Evolutionary conservation across 768 basidiomycete genomes (phyloP), one percentile per base, ranked within the genome.

Genomic region (Chiua virens): DNA sequence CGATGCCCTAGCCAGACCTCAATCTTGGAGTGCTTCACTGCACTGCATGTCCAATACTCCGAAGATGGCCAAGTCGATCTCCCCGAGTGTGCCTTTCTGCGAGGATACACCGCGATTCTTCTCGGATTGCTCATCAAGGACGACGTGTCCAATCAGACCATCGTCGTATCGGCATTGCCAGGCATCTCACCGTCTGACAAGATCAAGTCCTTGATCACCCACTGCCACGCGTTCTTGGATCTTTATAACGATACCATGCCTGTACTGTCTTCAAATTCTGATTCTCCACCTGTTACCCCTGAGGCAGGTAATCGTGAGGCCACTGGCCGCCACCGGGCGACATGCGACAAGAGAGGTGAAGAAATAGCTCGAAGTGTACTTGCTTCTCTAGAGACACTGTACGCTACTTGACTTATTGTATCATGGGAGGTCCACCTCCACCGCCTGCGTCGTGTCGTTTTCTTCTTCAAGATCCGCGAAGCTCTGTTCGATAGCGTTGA

Each of bases 81-180:
- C 15, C 63, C 72, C 5, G 78, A 81, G 55, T 64, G 70, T 32
- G 73, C 74, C 13, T 83, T 88, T 56, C 74, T 92, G 8, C 79
- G 79, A 15, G 86, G 87, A 1, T 89, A 91, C 61, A 78, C 89
- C 5, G 82, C 90, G 0, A 80, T 92, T 8, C 77, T 93, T 5
- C 78, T 93, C 42, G 89, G 79, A 9, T 62, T 82, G 6, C 68
- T 81, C 34, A 70, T 74, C 45, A 66, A 67, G 35, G 60, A 68
- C 35, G 64, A 66, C 22, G 38, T 63, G 8, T 42, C 50, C n/a
- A 76, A 72, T 47, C 71, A 69, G 52, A 18, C 48, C 14, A 49
- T 67, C 6, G 58, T 77, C 42, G 46, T 74, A 18, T 63, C 63
- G n/a, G 54, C 52, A 3, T 62, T 79, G 8, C 69, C 75, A 0